phyloP scores from a whole-genome alignment of 1,139 yeast species.

The Suhomyces terraborum region DNA sequence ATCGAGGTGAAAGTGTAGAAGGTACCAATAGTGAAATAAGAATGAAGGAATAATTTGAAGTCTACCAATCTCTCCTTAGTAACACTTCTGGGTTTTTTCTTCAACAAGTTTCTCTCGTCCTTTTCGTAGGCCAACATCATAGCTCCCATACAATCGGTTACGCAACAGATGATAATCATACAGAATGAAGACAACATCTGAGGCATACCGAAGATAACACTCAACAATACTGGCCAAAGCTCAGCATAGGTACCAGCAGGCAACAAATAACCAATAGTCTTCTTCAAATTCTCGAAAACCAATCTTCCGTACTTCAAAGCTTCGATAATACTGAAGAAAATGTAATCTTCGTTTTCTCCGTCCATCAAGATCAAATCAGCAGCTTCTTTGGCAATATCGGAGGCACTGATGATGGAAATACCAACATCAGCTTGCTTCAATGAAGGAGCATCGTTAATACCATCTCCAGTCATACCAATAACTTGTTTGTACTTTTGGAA shows the following conservation, averaged over 20 bases:
- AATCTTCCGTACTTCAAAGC: slow-evolving; percentile 52
- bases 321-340: slow-evolving; percentile 47
- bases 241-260: slow-evolving; percentile 60
- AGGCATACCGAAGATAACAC: slow-evolving; percentile 52
- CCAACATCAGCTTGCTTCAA: slow-evolving; percentile 55
- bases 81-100: slow-evolving; percentile 45
- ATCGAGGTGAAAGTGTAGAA: slow-evolving; percentile 45
- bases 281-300: slow-evolving; percentile 54
- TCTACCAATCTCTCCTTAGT: slow-evolving; percentile 49
- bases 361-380: slow-evolving; percentile 49
- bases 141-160: slow-evolving; percentile 52
- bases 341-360: slow-evolving; percentile 26
- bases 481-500: slow-evolving; percentile 47
- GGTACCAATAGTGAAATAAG: slow-evolving; percentile 48
- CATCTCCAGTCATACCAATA: slow-evolving; percentile 58
- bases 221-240: slow-evolving; percentile 54
- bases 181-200: slow-evolving; percentile 52
- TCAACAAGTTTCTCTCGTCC: slow-evolving; percentile 46
- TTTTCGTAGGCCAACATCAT: slow-evolving; percentile 48
- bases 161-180: slow-evolving; percentile 54
- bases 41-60: slow-evolving; percentile 41
- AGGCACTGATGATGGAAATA: slow-evolving; percentile 51
- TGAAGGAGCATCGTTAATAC: slow-evolving; percentile 57
- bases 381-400: slow-evolving; percentile 62
- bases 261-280: slow-evolving; percentile 51